Base-by-base conservation (phyloP, 768 basidiomycete species). In the Hypholoma sublateritium region DNA sequence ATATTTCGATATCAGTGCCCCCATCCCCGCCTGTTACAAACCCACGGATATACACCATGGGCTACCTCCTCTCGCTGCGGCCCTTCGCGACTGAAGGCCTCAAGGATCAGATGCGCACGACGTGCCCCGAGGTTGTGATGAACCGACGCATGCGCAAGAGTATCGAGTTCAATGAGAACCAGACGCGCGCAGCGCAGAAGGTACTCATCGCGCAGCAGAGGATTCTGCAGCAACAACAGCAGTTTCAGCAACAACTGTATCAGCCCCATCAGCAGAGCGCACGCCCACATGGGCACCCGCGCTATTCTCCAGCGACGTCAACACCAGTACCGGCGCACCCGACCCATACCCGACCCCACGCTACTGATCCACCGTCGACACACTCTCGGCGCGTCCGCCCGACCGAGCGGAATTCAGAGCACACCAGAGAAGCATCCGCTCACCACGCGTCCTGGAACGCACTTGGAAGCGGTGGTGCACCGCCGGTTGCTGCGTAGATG, bases 61-160 rank as follows among this genome's bases (percentile, higher is more conserved):
- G 51, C 12, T 55, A 53, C 41, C 53, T 67, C 2, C 50, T 67
- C 14, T 62, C 64, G 3, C 62, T 67, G 17, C 64, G 63, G 4
- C 54, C 62, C 5, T 37, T 47, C 14, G 67, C 64, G 11, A 60
- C 66, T 41, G 63, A 65, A 25, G 59, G 61, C 12, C 56, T 69
- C 43, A 67, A 64, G 19, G 60, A 58, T 22, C 63, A 61, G 43
- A 62, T 69, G 34, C 62, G 64, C 16, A 55, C 50, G 11, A 39
- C 60, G 1, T 64, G 62, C 58, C 70, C 70, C 1, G 69, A 73
- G 50, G 61, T 71, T 13, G 63, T 70, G 22, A 70, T 73, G 67
- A 71, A 67, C 49, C 61, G 69, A 39, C 69, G 68, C 47, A 69
- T 70, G 63, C 64, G 67, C 49, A 72, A 72, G 66, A 64, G 59